A percentile compares a stretch with the other conserved stretches of the same genome.
phyloP scores from a whole-genome alignment of 257 asterid species.

The Parsonsia alboflavescens region DNA sequence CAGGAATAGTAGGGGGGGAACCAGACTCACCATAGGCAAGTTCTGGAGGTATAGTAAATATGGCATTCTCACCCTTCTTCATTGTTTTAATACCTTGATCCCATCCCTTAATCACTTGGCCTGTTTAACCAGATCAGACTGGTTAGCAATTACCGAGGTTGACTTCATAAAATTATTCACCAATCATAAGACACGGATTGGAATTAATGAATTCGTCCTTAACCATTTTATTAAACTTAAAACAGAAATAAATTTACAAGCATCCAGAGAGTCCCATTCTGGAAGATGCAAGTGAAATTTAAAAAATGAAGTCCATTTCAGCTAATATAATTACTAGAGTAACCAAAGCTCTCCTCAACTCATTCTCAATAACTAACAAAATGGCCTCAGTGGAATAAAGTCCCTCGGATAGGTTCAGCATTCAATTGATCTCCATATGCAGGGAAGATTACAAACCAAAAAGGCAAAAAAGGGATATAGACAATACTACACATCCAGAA shows the following conservation, averaged over 20 bases:
- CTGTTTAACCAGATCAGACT: slow-evolving; percentile 13
- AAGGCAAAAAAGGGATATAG: neutral
- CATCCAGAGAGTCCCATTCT: neutral
- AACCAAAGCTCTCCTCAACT: neutral
- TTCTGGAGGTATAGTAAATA: slow-evolving; percentile 50
- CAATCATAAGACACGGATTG: neutral
- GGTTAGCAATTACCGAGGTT: neutral
- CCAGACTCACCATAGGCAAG: slow-evolving; percentile 60
- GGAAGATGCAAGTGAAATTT: neutral
- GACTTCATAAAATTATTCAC: neutral
- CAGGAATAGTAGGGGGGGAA: slow-evolving; percentile 58
- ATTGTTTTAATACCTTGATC: slow-evolving; percentile 55
- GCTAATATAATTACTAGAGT: neutral
- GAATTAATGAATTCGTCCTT: neutral
- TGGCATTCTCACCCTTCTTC: slow-evolving; percentile 63
- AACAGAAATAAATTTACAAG: no score
- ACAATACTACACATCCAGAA: neutral
- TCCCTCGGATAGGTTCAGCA: neutral
- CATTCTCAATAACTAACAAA: no score
- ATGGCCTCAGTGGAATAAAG: no score
- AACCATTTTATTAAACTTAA: neutral
- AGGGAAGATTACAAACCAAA: neutral
- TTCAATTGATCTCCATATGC: neutral
- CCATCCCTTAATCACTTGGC: slow-evolving; percentile 63
- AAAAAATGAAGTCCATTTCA: neutral